phyloP scores from a whole-genome alignment of 352 stramenopile genomes.

The Globisporangium rhizosaccharum region DNA sequence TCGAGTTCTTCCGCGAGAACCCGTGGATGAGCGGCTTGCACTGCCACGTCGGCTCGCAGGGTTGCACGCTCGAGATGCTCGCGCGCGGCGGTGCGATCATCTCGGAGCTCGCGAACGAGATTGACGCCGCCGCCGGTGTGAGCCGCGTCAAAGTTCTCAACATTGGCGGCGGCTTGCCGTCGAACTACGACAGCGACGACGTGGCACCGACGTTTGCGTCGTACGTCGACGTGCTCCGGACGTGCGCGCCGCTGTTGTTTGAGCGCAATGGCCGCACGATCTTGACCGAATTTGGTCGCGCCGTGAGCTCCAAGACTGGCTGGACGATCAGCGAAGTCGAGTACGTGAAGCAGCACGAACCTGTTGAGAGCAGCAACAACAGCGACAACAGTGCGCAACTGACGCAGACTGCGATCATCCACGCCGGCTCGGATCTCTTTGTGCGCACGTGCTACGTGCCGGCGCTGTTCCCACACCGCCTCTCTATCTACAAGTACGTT shows the following conservation, averaged over 20 bases:
- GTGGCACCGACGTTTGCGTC: constrained; percentile 70
- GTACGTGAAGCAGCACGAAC: constrained; percentile 79
- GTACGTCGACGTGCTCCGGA: constrained; percentile 76
- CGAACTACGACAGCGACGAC: constrained; percentile 82
- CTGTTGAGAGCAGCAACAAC: constrained; percentile 2
- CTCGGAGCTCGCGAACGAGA: constrained; percentile 80
- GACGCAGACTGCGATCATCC: constrained; percentile 76
- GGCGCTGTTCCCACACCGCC: constrained; percentile 68
- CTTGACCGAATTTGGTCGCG: constrained; percentile 90
- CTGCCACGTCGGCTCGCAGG: constrained; percentile 85
- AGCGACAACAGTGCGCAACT: constrained; percentile 9
- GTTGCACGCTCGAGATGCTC: constrained; percentile 83
- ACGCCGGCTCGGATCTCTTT: constrained; percentile 89
- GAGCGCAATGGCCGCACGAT: constrained; percentile 67
- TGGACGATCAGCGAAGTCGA: constrained; percentile 88
- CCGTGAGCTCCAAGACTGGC: constrained; percentile 80
- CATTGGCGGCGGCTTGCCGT: constrained; percentile 88
- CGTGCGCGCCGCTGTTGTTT: constrained; percentile 76
- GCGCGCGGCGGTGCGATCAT: constrained; percentile 62
- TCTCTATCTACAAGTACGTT: constrained; percentile 81
- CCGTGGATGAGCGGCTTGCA: constrained; percentile 87
- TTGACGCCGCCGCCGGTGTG: constrained; percentile 59
- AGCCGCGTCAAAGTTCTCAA: constrained; percentile 84
- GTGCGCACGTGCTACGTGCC: constrained; percentile 84
- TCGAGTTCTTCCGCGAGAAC: constrained; percentile 74